phyloP scores from a whole-genome alignment of 169 alveolate species.

The Miamiensis avidus region DNA sequence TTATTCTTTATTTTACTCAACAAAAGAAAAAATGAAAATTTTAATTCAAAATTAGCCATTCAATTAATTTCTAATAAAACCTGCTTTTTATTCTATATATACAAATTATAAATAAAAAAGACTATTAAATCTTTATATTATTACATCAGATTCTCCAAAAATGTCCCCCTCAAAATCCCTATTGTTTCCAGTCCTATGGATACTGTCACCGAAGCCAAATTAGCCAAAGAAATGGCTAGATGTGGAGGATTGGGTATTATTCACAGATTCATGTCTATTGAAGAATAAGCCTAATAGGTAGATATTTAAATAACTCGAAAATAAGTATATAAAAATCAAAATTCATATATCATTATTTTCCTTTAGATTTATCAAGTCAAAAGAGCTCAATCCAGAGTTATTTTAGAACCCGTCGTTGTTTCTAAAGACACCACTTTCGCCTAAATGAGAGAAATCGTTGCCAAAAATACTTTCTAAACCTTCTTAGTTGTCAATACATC shows the following conservation, averaged over 20 bases:
- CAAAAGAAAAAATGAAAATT: neutral
- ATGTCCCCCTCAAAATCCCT: slow-evolving; percentile 40
- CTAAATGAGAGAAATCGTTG: neutral
- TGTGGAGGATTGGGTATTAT: slow-evolving; percentile 49
- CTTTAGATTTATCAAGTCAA: slow-evolving; percentile 12
- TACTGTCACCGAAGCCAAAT: slow-evolving; percentile 45
- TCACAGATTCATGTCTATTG: slow-evolving; percentile 39
- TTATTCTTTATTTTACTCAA: too few relatives aligned
- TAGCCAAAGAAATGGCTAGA: slow-evolving; percentile 44
- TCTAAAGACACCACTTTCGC: slow-evolving; percentile 11
- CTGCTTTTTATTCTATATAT: too few relatives aligned
- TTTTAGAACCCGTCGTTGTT: slow-evolving; percentile 21
- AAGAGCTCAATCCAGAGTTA: slow-evolving; percentile 33
- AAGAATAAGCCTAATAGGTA: slow-evolving; percentile 33
- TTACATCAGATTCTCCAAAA: slow-evolving; percentile 5
- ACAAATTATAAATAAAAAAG: too few relatives aligned
- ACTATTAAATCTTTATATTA: too few relatives aligned
- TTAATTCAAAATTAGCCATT: too few relatives aligned
- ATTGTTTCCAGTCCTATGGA: slow-evolving; percentile 47
- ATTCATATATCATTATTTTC: too few relatives aligned
- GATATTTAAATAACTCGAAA: neutral
- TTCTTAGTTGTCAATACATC: slow-evolving; percentile 25
- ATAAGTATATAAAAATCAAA: too few relatives aligned
- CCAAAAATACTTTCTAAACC: slow-evolving; percentile 22
- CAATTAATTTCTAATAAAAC: too few relatives aligned